Conservation (phyloP, 495 filamentous ascomycete genomes). For the Jackrogersella multiformis region DNA sequence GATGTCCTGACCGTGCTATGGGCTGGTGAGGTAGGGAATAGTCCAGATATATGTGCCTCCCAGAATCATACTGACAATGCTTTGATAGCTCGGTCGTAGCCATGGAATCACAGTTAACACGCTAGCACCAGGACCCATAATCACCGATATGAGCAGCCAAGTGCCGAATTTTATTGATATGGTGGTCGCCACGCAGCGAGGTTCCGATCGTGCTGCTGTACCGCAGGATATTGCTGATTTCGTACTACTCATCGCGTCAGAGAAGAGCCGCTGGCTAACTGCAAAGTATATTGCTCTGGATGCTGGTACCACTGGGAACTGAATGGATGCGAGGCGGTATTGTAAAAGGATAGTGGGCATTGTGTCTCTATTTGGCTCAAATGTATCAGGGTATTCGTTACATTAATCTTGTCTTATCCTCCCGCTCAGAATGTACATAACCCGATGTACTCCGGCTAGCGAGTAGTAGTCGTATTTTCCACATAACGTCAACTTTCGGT, state of each 20-base stretch:
- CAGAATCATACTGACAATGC: background rate
- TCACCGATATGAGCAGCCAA: slow-evolving; percentile 40
- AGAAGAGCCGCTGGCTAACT: slow-evolving; percentile 62
- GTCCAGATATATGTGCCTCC: background rate
- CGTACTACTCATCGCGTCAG: slow-evolving; percentile 56
- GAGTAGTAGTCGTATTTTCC: background rate
- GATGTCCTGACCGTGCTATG: slow-evolving; percentile 43
- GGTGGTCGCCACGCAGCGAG: slow-evolving; percentile 5
- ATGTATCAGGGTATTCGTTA: background rate
- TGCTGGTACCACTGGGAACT: slow-evolving; percentile 49
- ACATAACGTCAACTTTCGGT: background rate
- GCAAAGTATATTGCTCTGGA: slow-evolving; percentile 59
- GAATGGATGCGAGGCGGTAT: background rate
- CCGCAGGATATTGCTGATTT: slow-evolving; percentile 59
- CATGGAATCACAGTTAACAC: slow-evolving; percentile 55
- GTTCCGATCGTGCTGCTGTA: slow-evolving; percentile 35
- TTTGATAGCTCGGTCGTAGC: slow-evolving; percentile 44
- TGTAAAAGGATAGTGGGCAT: background rate
- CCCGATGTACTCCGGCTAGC: background rate
- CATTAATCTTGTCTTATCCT: background rate
- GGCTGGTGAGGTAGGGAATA: slow-evolving; percentile 42
- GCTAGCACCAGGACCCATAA: slow-evolving; percentile 47
- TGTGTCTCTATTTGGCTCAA: background rate
- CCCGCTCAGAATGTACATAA: background rate
- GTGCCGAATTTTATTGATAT: background rate